Evolutionary conservation across 139 green algal genomes (phyloP), one percentile per base, ranked within the genome.

Genomic region (Monoraphidium neglectum): DNA sequence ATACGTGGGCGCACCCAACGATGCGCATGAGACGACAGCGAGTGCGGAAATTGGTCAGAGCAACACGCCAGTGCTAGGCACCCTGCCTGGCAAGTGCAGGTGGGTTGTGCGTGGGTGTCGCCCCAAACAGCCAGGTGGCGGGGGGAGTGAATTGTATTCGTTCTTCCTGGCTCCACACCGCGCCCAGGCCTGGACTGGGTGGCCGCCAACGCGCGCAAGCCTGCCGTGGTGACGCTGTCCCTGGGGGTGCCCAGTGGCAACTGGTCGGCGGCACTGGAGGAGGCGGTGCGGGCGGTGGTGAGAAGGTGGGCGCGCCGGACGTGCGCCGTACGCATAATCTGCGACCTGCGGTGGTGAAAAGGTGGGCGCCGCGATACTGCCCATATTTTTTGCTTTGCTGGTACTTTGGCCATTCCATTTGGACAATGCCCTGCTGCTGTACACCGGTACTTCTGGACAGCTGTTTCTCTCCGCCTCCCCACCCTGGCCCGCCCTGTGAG

Each of bases 111-210:
- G 13, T 46, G 46, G 21, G 6, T 70, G 62, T 6, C 23, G 13
- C 24, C 23, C 21, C 21, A 8, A 32, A 23, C 62, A 40, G 13
- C 32, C 30, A 26, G 6, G 5, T 51, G 6, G 32, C 62, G 40
- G 18, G 33, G 24, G 26, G n/a, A 43, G 24, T 10, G 15, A 49
- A 47, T 12, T 47, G 15, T 49, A 43, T 0, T 28, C 65, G 57
- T 61, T 32, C 35, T 40, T 54, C 13, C 8, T 6, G 43, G 28
- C 26, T 35, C 24, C 32, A 12, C 33, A 32, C 43, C 37, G 54
- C 18, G 59, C 64, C 61, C 79, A 81, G 91, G 62, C 6, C 80
- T 97, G 53, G 92, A 96, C 30, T 96, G 88, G 87, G 85, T 96
- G 35, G 87, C 83, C 35, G 49, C 62, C 5, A 81, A 94, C 68